phyloP scores from a whole-genome alignment of 352 stramenopile genomes.

The Phytophthora fragariaefolia region DNA sequence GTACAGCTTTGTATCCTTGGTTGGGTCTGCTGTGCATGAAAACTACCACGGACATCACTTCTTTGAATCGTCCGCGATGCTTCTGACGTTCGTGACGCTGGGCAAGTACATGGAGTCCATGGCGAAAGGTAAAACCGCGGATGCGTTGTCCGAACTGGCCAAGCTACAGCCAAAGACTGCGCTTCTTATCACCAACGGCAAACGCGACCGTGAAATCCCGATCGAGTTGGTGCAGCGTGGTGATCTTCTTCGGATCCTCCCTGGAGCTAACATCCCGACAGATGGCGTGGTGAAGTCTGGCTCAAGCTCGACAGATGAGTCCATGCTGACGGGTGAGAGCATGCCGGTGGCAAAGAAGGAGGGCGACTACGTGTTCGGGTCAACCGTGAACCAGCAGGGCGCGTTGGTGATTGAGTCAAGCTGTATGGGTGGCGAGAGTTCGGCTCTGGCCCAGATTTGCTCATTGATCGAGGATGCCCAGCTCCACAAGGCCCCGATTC shows the following conservation, averaged over 20 bases:
- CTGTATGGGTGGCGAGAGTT: constrained; percentile 75
- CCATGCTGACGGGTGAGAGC: constrained; percentile 87
- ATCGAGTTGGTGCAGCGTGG: constrained; percentile 88
- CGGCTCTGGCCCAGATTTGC: constrained; percentile 76
- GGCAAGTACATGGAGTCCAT: constrained; percentile 92
- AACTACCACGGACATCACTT: constrained; percentile 86
- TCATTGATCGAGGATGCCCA: constrained; percentile 89
- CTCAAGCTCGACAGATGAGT: constrained; percentile 76
- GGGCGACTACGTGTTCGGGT: constrained; percentile 86
- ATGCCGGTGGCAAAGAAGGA: constrained; percentile 86
- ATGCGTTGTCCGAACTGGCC: constrained; percentile 72
- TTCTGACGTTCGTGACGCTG: constrained; percentile 88
- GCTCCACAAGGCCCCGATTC: constrained; percentile 88
- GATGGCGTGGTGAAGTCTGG: constrained; percentile 83
- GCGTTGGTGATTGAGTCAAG: constrained; percentile 86
- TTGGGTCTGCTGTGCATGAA: constrained; percentile 62
- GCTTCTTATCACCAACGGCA: constrained; percentile 56
- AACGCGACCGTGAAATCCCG: constrained; percentile 72
- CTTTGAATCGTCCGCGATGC: constrained; percentile 88
- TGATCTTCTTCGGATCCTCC: constrained; percentile 74
- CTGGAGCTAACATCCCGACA: constrained; percentile 80
- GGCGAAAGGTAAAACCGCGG: constrained; percentile 86
- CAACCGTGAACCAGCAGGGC: constrained; percentile 86
- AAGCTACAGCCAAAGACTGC: constrained; percentile 86
- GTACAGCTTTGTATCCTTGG: constrained; percentile 84